Base-by-base conservation (phyloP, 2,329 filamentous ascomycete genomes). In the Microdochium trichocladiopsis region DNA sequence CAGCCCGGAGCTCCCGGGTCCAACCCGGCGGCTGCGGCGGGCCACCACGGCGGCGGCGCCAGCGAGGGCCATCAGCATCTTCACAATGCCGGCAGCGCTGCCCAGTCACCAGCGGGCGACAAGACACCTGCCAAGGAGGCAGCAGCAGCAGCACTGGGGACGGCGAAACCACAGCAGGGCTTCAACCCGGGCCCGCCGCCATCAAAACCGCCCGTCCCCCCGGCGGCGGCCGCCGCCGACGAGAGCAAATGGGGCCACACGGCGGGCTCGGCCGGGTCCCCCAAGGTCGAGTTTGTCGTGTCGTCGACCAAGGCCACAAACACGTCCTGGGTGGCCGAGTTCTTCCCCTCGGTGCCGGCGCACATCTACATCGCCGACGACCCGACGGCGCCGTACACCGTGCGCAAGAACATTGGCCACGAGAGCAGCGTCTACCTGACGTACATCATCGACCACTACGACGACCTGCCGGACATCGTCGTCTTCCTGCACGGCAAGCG, bases 361-460 rank as follows among this genome's bases (percentile, higher is more conserved):
- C 72, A 63, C 43, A 61, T 74, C 49, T 76, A 75, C 54, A 64
- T 74, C 24, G 72, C 70, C 25, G 67, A 75, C 53, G 65, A 73
- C 51, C 61, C 66, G 23, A 53, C 56, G 9, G 70, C 71, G 5
- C 55, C 64, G 8, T 62, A 73, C 59, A 72, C 68, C 1, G 70
- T 75, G 23, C 54, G 62, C 5, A 55, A 61, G 24, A 69, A 69
- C 56, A 67, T 69, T 54, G 67, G 67, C 24, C 63, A 64, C 45
- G 67, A 70, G 59, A 61, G 66, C 5, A 69, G 67, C 62, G 62
- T 63, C 48, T 69, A 69, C 56, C 61, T 70, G 21, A 68, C 65
- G 31, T 64, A 65, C 56, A 58, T 68, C 18, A 65, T 66, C 50
- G 63, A 67, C 52, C 55, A 65, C 55, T 68, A 68, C 55, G 36